Evolutionary conservation across 192 early-diverging fungal species (phyloP).

Genomic region (Podila verticillata): DNA sequence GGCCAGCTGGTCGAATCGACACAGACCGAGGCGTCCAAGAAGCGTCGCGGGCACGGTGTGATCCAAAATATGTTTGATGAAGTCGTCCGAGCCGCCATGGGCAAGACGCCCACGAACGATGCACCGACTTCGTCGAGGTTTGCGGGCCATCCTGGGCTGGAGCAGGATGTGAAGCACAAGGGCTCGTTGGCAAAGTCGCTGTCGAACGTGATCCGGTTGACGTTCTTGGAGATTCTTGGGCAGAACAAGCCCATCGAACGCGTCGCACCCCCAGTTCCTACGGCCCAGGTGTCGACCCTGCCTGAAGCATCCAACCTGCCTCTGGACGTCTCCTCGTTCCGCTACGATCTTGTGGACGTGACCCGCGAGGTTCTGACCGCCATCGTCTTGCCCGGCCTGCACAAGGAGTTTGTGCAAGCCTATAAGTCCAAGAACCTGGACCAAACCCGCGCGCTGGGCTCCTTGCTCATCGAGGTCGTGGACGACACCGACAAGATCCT

Average conservation of each 20-base stretch:
- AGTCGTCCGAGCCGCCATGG: not conserved
- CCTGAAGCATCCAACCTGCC: slow-evolving; percentile 4
- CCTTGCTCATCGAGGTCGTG: not conserved
- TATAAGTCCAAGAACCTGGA: slow-evolving; percentile 21
- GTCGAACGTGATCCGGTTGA: not conserved
- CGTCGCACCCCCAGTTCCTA: not conserved
- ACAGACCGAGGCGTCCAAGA: slow-evolving; percentile 14
- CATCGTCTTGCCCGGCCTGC: slow-evolving; percentile 32
- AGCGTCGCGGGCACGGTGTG: not conserved
- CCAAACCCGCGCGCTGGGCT: slow-evolving; percentile 9
- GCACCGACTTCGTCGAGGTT: not conserved
- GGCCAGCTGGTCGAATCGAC: slow-evolving; percentile 18
- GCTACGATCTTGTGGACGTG: slow-evolving; percentile 45
- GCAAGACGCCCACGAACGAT: not conserved
- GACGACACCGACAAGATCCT: not conserved
- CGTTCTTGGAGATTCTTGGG: slow-evolving; percentile 1
- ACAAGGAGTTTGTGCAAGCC: slow-evolving; percentile 27
- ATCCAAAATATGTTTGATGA: slow-evolving; percentile 16
- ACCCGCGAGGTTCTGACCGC: slow-evolving; percentile 32
- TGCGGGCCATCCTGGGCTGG: not conserved
- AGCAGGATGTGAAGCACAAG: not conserved
- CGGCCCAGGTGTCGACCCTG: not conserved
- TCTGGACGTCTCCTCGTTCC: slow-evolving; percentile 36
- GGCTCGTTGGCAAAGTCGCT: not conserved
- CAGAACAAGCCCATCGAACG: not conserved